phyloP scores from a whole-genome alignment of 768 basidiomycete species.

The Amanita thiersii region DNA sequence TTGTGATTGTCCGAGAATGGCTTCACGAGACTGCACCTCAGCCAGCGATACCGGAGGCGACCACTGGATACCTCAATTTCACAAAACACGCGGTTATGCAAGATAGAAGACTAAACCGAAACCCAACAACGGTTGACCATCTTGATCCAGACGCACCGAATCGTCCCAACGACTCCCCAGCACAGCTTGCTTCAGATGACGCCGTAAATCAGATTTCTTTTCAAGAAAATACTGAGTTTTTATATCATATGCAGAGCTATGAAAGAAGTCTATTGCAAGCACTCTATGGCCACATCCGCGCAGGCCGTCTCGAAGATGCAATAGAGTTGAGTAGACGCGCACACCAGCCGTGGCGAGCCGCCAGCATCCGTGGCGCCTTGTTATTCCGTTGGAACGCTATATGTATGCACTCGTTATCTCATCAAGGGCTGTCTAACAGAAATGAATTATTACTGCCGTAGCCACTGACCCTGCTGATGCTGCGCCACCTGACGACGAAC shows the following conservation, averaged over 20 bases:
- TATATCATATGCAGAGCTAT: conserved; percentile 44
- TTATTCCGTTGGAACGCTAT: conserved; percentile 72
- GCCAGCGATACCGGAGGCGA: conserved; percentile 59
- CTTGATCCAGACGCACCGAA: conserved; percentile 81
- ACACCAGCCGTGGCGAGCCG: conserved; percentile 89
- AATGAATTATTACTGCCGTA: conserved; percentile 2
- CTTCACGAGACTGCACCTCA: conserved; percentile 66
- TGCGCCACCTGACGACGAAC: conserved; percentile 23
- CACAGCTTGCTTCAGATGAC: conserved; percentile 63
- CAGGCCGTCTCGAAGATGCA: conserved; percentile 81
- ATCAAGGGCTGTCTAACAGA: neutral
- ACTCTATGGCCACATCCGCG: conserved; percentile 74
- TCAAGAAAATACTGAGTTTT: neutral
- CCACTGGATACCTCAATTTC: conserved; percentile 78
- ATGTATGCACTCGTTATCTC: conserved; percentile 32
- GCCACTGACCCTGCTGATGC: neutral
- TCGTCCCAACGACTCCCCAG: conserved; percentile 40
- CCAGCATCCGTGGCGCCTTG: conserved; percentile 76
- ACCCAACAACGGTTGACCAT: conserved; percentile 43
- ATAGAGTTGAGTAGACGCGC: conserved; percentile 74
- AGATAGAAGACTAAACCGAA: conserved; percentile 40
- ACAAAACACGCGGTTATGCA: conserved; percentile 73
- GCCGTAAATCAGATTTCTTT: conserved; percentile 40
- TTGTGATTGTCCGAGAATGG: conserved; percentile 84
- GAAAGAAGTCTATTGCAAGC: conserved; percentile 74